Evolutionary conservation across 2,329 filamentous ascomycete genomes (phyloP).

Genomic region (Didymella keratinophila): DNA sequence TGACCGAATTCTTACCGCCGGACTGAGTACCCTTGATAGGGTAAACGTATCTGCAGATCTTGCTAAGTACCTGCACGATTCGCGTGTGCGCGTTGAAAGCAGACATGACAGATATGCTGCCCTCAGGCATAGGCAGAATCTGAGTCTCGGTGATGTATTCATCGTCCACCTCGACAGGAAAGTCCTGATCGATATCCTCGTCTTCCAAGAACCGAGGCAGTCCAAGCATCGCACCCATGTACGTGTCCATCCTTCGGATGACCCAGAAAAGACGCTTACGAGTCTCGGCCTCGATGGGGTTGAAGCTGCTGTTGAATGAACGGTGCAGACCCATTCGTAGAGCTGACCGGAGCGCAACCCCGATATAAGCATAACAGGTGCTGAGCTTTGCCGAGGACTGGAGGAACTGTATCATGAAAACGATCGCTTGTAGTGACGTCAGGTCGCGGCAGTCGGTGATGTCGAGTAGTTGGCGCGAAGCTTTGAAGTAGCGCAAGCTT

Average conservation of each 20-base stretch:
- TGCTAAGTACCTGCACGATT: constrained; percentile 64
- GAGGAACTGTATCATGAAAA: constrained; percentile 63
- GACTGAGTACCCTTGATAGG: constrained; percentile 62
- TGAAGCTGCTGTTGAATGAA: constrained; percentile 57
- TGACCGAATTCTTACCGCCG: constrained; percentile 53
- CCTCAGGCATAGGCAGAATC: constrained; percentile 63
- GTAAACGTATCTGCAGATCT: constrained; percentile 70
- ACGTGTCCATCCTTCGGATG: constrained; percentile 61
- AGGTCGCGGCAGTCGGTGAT: constrained; percentile 62
- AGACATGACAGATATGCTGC: constrained; percentile 64
- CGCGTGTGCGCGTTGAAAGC: constrained; percentile 68
- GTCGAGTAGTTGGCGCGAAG: constrained; percentile 58
- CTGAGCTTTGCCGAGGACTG: constrained; percentile 62
- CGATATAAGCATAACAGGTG: constrained; percentile 62
- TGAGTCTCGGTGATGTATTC: constrained; percentile 60
- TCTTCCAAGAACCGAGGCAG: constrained; percentile 58
- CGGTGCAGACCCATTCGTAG: constrained; percentile 61
- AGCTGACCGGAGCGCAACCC: constrained; percentile 59
- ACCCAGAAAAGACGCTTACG: constrained; percentile 62
- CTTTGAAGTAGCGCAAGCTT: constrained; percentile 59
- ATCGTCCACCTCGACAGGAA: constrained; percentile 58
- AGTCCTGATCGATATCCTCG: constrained; percentile 60
- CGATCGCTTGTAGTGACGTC: constrained; percentile 59
- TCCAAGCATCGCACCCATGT: constrained; percentile 60
- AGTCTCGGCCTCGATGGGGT: constrained; percentile 58